Evolutionary conservation across 371 early-diverging fungal species (phyloP), one percentile per base, ranked within the genome.

Genomic region (Mortierella sp.): DNA sequence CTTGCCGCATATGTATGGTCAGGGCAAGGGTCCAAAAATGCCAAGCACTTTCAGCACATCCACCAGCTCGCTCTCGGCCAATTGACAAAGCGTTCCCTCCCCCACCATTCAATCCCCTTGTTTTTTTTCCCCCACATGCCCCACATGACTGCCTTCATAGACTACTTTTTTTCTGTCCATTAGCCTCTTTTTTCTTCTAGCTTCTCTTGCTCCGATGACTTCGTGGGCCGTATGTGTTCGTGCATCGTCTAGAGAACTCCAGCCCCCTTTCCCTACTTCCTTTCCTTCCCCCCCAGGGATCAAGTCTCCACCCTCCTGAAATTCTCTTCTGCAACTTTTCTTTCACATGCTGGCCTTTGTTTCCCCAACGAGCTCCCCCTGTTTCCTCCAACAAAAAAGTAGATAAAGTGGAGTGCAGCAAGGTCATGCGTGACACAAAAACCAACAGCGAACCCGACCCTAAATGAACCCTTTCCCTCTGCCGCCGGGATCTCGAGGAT

Each of bases 271-370:
- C 34, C n/a, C 22, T 7, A 5, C 47, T 6, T 13, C 19, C 2
- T 6, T 16, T 31, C 26, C 29, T 31, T 31, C 61, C 55, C 61
- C 61, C 31, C 31, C 31, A 34, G 34, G 3, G 34, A 9, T 9
- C 26, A 14, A n/a, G 2, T 14, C 3, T 11, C 14, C 55, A 22
- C 8, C 34, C 37, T 39, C 16, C 34, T 58, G 34, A 58, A 29
- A 4, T 55, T 55, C 31, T 48, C 5, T n/a, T 4, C 13, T n/a
- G n/a, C n/a, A n/a, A n/a, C n/a, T 0, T 34, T 34, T 61, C 58
- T 61, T 61, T 61, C 61, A 61, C 61, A 61, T 61, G 61, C 22
- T 34, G 61, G 16, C 19, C 37, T 61, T 61, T 7, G 22, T 34
- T 61, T 34, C 61, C 61, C 61, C 22, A 34, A 34, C 26, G 31